A percentile compares a stretch with the other conserved stretches of the same genome.
Evolutionary conservation across 2,329 filamentous ascomycete genomes (phyloP).

Genomic region (Myotisia sp.): DNA sequence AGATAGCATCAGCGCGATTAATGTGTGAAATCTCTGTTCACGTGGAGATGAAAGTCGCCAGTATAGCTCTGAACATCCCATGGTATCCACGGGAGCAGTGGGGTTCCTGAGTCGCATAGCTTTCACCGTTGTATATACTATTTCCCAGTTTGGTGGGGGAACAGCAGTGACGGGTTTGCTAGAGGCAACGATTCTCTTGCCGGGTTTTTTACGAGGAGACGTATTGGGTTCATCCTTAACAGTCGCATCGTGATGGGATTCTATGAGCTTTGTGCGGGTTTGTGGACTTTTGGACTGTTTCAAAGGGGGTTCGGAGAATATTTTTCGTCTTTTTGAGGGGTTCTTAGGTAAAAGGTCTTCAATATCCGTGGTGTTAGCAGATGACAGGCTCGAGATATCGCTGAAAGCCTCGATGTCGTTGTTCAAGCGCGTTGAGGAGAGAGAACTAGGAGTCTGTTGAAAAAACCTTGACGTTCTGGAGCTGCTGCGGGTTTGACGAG

Average conservation of each 20-base stretch:
- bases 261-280: conserved; percentile 18
- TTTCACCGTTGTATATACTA: conserved; percentile 62
- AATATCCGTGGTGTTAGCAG: conserved; percentile 37
- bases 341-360: conserved; percentile 38
- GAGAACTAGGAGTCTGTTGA: too few relatives aligned
- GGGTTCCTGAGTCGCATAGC: conserved; percentile 59
- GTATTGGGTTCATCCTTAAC: conserved; percentile 2
- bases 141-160: conserved; percentile 71
- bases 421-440: not conserved
- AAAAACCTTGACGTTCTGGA: too few relatives aligned
- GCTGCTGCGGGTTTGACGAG: conserved; percentile 29
- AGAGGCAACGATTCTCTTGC: conserved; percentile 27
- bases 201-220: conserved; percentile 24
- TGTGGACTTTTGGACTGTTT: conserved; percentile 13
- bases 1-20: conserved; percentile 78
- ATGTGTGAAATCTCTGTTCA: conserved; percentile 67
- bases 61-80: conserved; percentile 60
- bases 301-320: conserved; percentile 19
- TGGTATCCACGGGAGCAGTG: conserved; percentile 79
- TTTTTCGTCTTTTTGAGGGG: conserved; percentile 35
- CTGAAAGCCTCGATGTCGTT: conserved; percentile 15
- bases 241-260: conserved; percentile 11
- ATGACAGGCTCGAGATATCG: conserved; percentile 21
- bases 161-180: conserved; percentile 25
- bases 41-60: conserved; percentile 31